Base-by-base conservation (phyloP, 2,329 filamentous ascomycete genomes). In the Colletotrichum brevisporum region DNA sequence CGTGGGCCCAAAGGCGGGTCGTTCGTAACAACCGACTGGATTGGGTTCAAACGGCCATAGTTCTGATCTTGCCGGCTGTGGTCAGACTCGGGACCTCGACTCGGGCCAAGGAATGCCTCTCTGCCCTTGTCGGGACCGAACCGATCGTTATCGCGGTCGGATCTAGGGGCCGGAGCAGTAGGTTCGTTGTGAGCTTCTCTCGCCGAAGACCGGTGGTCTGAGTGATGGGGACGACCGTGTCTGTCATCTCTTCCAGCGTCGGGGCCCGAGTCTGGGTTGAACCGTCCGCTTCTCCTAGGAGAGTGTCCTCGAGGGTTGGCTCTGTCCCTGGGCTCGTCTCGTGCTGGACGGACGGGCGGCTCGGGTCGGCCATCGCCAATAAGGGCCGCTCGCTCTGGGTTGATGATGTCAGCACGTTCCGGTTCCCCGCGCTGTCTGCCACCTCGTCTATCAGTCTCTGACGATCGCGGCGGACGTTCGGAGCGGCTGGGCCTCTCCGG, bases 21-120 rank as follows among this genome's bases (percentile, higher is more conserved):
- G 27, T 81, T 77, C 77, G 83, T 31, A 75, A 63, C 74, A 39
- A 83, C 77, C 26, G 82, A 81, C 56, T 84, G 81, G 57, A 86
- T 83, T 2, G 85, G 80, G 70, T 88, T 90, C 55, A 91, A 81
- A 2, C 89, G 87, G 31, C 89, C 89, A 73, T 91, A 91, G 64
- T 87, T 89, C 16, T 87, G 86, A 75, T 91, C 89, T 71, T 89
- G 85, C 69, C 85, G 81, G 45, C 83, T 82, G 72, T 88, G 84
- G 53, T 89, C 86, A 3, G 80, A 73, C 36, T 90, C 88, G 2
- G 78, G 76, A 47, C 82, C 82, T 26, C 80, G 81, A 48, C 74
- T 39, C 5, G 67, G 56, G 9, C 67, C 79, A 71, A 77, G 82
- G 75, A 81, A 88, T 66, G 74, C 65, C 10, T 86, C 84, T 41